Conservation (phyloP, 768 basidiomycete genomes). For the Leucocoprinus birnbaumii region DNA sequence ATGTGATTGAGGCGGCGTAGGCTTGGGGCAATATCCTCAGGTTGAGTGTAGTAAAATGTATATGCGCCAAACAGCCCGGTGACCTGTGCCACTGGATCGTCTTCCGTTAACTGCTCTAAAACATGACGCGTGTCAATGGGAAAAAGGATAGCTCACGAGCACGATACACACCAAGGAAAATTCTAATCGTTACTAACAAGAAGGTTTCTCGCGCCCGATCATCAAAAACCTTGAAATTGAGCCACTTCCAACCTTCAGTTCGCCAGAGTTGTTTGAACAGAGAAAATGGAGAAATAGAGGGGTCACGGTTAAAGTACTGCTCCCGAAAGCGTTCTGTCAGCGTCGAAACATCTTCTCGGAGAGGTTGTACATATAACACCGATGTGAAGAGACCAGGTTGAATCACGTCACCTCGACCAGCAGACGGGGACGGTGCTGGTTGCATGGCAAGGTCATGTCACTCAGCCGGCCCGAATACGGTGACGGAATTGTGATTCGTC, state of each 20-base stretch:
- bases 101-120: constrained; percentile 52
- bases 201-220: constrained; percentile 61
- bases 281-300: constrained; percentile 47
- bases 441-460: constrained; percentile 20
- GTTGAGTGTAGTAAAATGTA: constrained; percentile 68
- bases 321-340: constrained; percentile 54
- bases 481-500: background rate
- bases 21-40: constrained; percentile 46
- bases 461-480: background rate
- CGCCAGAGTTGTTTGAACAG: constrained; percentile 74
- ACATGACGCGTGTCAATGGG: background rate
- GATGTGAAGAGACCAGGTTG: constrained; percentile 82
- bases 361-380: constrained; percentile 61
- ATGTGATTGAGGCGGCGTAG: constrained; percentile 52
- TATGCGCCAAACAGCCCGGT: constrained; percentile 70
- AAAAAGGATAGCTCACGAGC: background rate
- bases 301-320: constrained; percentile 33
- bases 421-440: constrained; percentile 53
- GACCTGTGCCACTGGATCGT: constrained; percentile 52
- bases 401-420: constrained; percentile 51
- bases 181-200: constrained; percentile 52
- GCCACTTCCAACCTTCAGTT: constrained; percentile 66
- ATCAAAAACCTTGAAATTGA: constrained; percentile 76
- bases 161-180: constrained; percentile 59
- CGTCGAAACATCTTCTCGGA: constrained; percentile 59